Evolutionary conservation across 306 rosid genomes (phyloP), one percentile per base, ranked within the genome.

Genomic region (Glycine tomentella): DNA sequence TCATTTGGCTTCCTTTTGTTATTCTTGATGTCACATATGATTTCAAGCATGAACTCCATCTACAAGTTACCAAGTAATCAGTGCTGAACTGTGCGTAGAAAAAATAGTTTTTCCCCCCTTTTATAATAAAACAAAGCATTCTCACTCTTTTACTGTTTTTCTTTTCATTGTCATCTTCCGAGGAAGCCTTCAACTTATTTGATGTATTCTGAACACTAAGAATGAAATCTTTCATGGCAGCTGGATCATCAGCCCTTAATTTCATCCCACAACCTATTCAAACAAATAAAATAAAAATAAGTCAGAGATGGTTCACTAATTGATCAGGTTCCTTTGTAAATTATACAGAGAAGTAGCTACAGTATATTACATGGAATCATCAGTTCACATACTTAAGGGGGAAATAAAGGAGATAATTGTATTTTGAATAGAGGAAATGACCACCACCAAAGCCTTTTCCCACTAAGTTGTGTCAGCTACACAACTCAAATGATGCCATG

Each of bases 1-100:
- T 95, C 97, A 87, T 90, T 93, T 13, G 85, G 63, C 84, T 86
- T 89, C 76, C 84, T 95, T 88, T 90, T 95, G 94, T 95, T 95
- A 89, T 95, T 95, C 89, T 95, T 95, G 87, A 95, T 95, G 85
- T 93, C 98, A 81, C 81, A 91, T 85, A 95, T 89, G 82, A 92
- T 90, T 90, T 91, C 95, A 81, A 95, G 97, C 99, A 95, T 95
- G 91, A 93, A 95, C 59, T 91, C 97, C 99, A 95, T 95, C 99
- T 95, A 84, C 82, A 88, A 69, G 76, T 84, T 74, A 87, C 52
- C 58, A 80, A 78, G 55, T 36, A 79, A 78, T 78, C 52, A 71
- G 86, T 49, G 71, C 65, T 59, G 59, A 82, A 62, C 46, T 8
- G 59, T 79, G 50, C 9, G 46, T 14, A 68, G 80, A 42, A 8